Conservation (phyloP, 2,329 filamentous ascomycete species). For the Colletotrichum sansevieriae region DNA sequence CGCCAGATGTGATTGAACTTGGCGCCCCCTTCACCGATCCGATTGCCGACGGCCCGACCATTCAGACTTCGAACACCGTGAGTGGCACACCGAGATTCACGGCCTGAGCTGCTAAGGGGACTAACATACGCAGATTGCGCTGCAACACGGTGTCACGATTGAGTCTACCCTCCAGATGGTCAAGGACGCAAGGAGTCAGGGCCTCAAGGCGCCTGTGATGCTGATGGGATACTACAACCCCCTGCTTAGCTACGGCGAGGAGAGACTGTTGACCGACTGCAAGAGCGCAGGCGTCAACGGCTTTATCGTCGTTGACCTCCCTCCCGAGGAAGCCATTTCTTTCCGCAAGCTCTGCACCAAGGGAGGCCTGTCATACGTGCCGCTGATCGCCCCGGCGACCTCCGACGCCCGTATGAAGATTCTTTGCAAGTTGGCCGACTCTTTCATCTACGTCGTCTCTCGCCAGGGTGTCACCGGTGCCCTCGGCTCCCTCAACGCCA, state of each 20-base stretch:
- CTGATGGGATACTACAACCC: constrained; percentile 99
- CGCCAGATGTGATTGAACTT: constrained; percentile 89
- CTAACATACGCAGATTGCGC: constrained; percentile 66
- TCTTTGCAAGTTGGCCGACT: constrained; percentile 95
- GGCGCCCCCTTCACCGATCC: constrained; percentile 98
- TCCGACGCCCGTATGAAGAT: constrained; percentile 95
- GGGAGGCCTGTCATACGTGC: constrained; percentile 91
- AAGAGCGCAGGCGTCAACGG: constrained; percentile 89
- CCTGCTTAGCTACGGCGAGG: constrained; percentile 92
- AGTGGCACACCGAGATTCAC: constrained; percentile 45
- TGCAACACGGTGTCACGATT: constrained; percentile 90
- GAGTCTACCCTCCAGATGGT: constrained; percentile 85
- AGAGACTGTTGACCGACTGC: constrained; percentile 86
- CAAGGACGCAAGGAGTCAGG: constrained; percentile 80
- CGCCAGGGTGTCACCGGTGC: constrained; percentile 97
- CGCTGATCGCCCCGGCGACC: constrained; percentile 94
- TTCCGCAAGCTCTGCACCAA: constrained; percentile 88
- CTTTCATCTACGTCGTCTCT: constrained; percentile 98
- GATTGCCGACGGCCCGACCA: constrained; percentile 96
- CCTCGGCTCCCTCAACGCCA: constrained; percentile 82
- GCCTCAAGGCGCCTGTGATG: constrained; percentile 85
- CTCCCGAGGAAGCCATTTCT: constrained; percentile 93
- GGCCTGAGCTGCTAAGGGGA: constrained; percentile 9
- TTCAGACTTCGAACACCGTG: constrained; percentile 93
- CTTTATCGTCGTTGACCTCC: constrained; percentile 96